Percentiles rank a stretch among this genome's conserved stretches.
phyloP scores from a whole-genome alignment of 306 rosid species.

The Potentilla sterilis region DNA sequence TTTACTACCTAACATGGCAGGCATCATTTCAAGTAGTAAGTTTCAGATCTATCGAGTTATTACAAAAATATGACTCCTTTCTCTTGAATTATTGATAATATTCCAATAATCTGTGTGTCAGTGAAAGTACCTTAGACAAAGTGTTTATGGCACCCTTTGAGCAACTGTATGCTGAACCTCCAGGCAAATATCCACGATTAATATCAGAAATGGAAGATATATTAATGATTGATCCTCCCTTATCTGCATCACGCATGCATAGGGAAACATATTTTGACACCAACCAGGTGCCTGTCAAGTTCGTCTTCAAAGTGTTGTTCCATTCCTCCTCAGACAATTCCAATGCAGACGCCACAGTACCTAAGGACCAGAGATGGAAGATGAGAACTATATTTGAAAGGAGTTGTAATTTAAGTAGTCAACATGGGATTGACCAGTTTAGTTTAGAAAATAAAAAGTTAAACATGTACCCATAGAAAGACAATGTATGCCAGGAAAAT shows the following conservation, averaged over 20 bases:
- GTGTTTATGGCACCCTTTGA: conserved; percentile 56
- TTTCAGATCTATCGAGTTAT: background rate
- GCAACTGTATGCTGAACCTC: conserved; percentile 52
- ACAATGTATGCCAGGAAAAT: background rate
- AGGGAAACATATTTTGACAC: conserved; percentile 60
- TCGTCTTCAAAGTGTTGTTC: conserved; percentile 49
- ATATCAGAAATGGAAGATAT: conserved; percentile 63
- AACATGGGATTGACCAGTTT: background rate
- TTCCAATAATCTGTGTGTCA: background rate
- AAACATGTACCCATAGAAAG: background rate
- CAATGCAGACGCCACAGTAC: conserved; percentile 53
- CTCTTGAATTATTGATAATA: background rate
- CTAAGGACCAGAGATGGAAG: conserved; percentile 26
- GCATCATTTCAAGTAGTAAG: conserved; percentile 1
- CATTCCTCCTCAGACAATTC: conserved; percentile 73
- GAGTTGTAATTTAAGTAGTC: background rate
- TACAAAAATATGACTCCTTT: background rate
- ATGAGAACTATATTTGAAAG: background rate
- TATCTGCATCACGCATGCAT: conserved; percentile 48
- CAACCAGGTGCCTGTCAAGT: conserved; percentile 68
- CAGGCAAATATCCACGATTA: conserved; percentile 62
- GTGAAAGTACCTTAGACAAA: conserved; percentile 50
- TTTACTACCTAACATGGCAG: background rate
- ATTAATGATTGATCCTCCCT: conserved; percentile 66
- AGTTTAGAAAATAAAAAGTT: background rate